Evolutionary conservation across 148 eudicot genomes (phyloP).

Genomic region (Polygonum aviculare): DNA sequence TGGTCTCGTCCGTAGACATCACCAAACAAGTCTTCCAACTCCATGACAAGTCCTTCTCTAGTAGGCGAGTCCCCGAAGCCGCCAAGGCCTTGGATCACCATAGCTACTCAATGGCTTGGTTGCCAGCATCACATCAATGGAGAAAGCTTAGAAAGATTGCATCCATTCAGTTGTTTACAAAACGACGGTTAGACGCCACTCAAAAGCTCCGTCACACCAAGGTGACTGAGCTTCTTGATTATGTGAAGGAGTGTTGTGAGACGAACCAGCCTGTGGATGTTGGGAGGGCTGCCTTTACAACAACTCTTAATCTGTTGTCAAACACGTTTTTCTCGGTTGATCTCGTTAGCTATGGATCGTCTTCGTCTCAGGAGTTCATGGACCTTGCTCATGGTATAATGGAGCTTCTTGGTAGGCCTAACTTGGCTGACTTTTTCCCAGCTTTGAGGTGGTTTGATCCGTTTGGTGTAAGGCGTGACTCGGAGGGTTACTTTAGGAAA

Average conservation of each 20-base stretch:
- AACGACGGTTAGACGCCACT: conserved; percentile 16
- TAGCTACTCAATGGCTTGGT: conserved; percentile 18
- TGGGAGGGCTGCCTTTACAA: conserved; percentile 23
- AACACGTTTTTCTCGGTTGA: conserved; percentile 20
- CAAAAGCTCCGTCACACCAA: conserved; percentile 19
- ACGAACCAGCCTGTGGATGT: conserved; percentile 10
- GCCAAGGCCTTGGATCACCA: conserved; percentile 3
- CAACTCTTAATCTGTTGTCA: conserved; percentile 14
- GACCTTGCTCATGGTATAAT: conserved; percentile 13
- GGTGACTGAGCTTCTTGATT: conserved; percentile 19
- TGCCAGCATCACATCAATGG: conserved; percentile 18
- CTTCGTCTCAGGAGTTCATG: conserved; percentile 12
- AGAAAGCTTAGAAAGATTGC: conserved; percentile 16
- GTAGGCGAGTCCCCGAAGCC: conserved; percentile 12
- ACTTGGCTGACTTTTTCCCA: conserved; percentile 18
- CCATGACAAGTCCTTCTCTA: conserved; percentile 18
- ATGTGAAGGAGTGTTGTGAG: conserved; percentile 10
- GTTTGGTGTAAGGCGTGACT: conserved; percentile 12
- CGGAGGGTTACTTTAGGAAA: background rate
- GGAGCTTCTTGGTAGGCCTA: conserved; percentile 13
- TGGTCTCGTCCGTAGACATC: conserved; percentile 30
- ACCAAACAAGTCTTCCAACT: conserved; percentile 19
- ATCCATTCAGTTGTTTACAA: conserved; percentile 16
- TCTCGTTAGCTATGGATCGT: conserved; percentile 6
- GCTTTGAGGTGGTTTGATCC: conserved; percentile 17